Conservation (phyloP, 257 asterid species). For the Solanum rostratum region DNA sequence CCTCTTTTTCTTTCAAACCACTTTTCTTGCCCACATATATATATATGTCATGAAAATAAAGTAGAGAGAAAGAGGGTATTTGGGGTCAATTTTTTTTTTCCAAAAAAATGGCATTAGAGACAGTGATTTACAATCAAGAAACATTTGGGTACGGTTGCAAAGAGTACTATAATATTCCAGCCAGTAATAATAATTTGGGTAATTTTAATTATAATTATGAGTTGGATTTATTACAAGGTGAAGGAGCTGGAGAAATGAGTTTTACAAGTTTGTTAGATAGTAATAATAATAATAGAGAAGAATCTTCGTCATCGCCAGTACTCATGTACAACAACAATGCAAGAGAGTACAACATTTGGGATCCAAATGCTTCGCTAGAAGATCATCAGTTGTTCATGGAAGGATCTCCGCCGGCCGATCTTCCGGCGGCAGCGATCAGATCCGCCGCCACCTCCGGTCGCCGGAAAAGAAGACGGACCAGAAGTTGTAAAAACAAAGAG, state of each 20-base stretch:
- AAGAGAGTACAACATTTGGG: slow-evolving; percentile 1
- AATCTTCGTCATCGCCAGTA: slow-evolving; percentile 11
- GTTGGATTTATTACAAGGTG: slow-evolving; percentile 6
- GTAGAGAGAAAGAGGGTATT: neutral
- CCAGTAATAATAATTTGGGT: neutral
- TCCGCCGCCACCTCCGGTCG: neutral
- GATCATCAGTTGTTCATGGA: neutral
- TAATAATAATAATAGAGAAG: slow-evolving; percentile 3
- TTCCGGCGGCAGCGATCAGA: neutral
- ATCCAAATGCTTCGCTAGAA: slow-evolving; percentile 19
- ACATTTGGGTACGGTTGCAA: slow-evolving; percentile 19
- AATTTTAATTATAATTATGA: slow-evolving; percentile 7
- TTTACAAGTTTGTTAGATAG: slow-evolving; percentile 6
- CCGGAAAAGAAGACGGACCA: slow-evolving; percentile 31
- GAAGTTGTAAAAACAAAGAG: slow-evolving; percentile 25
- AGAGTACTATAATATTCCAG: slow-evolving; percentile 10
- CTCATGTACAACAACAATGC: neutral
- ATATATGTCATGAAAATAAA: neutral
- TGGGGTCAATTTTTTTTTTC: neutral
- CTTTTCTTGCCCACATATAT: neutral
- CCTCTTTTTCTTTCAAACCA: neutral
- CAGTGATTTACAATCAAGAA: slow-evolving; percentile 25
- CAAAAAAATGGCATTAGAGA: slow-evolving; percentile 23
- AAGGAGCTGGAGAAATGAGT: slow-evolving; percentile 14
- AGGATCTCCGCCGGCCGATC: slow-evolving; percentile 1